Percentiles rank a stretch among this genome's conserved stretches.
These are phyloP conservation scores for Aspergillus sp. DNA, from an alignment of 2,329 filamentous ascomycete genomes.

Conservation along the genomic window DNA sequence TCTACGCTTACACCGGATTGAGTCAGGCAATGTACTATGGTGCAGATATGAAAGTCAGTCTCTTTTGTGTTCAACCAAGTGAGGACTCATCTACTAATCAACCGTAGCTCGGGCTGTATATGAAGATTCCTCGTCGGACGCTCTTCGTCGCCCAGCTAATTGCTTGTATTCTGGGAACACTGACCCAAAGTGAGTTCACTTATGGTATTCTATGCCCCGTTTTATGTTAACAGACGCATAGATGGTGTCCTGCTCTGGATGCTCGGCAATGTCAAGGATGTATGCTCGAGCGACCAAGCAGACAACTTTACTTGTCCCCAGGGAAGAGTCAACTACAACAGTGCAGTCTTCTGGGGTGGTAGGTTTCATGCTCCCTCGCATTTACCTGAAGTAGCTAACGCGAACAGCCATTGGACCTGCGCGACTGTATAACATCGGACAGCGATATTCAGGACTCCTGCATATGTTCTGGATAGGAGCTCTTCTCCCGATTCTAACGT, in stretches of 20 bases:
- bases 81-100: too few species aligned
- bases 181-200: conserved; percentile 41
- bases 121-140: conserved; percentile 50
- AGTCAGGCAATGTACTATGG: conserved; percentile 45
- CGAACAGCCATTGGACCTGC: conserved; percentile 46
- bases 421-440: conserved; percentile 47
- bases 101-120: conserved; percentile 39
- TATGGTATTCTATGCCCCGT: background rate
- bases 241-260: conserved; percentile 26
- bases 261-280: conserved; percentile 39
- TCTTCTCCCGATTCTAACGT: conserved; percentile 23
- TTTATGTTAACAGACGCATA: too few species aligned
- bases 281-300: conserved; percentile 41
- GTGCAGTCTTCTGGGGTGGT: conserved; percentile 49
- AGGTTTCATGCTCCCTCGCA: too few species aligned
- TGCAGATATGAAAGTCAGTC: conserved; percentile 46
- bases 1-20: conserved; percentile 51
- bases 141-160: conserved; percentile 50
- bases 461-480: conserved; percentile 53
- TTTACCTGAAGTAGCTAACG: too few species aligned
- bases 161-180: conserved; percentile 47
- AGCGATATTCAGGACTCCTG: conserved; percentile 47
- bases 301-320: conserved; percentile 51
- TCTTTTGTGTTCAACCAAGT: too few species aligned
- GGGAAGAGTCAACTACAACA: conserved; percentile 49